Evolutionary conservation across 768 basidiomycete genomes (phyloP).

Genomic region (Collybiopsis luxurians): DNA sequence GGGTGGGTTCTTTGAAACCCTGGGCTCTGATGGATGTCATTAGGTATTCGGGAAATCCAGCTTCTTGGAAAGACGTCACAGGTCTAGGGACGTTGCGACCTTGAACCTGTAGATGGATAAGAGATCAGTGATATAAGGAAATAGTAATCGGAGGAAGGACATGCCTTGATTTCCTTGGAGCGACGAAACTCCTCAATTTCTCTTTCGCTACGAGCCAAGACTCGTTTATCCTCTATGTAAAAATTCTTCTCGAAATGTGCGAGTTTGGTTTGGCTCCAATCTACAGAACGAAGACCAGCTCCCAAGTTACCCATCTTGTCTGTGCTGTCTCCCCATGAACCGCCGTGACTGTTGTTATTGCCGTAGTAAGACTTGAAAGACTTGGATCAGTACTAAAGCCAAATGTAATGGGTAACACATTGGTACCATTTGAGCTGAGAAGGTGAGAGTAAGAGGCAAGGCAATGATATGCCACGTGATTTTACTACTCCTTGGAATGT

Average conservation of each 20-base stretch:
- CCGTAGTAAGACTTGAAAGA: not conserved
- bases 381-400: not conserved
- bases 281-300: conserved; percentile 74
- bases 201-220: conserved; percentile 70
- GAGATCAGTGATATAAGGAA: conserved; percentile 1
- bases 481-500: not conserved
- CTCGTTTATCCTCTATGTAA: conserved; percentile 87
- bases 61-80: conserved; percentile 89
- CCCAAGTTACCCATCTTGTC: conserved; percentile 85
- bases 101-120: conserved; percentile 59
- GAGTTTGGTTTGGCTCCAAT: conserved; percentile 77
- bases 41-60: conserved; percentile 95
- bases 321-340: conserved; percentile 32
- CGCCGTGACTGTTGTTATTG: not conserved
- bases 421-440: not conserved
- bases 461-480: not conserved
- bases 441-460: not conserved
- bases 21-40: conserved; percentile 90
- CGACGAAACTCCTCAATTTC: conserved; percentile 89
- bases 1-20: conserved; percentile 87
- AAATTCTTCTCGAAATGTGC: conserved; percentile 98
- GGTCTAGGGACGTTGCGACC: conserved; percentile 88
- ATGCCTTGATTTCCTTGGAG: conserved; percentile 83
- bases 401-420: too few relatives aligned
- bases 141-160: conserved; percentile 9